Base-by-base conservation (phyloP, 495 filamentous ascomycete genomes). In the Penicillium psychrofluorescens region DNA sequence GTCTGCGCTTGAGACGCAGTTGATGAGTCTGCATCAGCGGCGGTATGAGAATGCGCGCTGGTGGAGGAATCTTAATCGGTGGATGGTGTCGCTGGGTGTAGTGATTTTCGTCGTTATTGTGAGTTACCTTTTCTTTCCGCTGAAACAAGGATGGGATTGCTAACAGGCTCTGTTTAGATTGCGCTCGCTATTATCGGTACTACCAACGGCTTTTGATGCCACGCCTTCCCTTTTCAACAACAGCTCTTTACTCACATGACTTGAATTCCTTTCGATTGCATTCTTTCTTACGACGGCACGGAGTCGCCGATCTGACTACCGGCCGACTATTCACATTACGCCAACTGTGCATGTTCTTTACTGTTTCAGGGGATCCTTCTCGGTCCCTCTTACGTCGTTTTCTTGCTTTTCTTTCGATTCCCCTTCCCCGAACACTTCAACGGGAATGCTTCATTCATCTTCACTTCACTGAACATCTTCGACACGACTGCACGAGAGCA, bases 1-100 rank as follows among this genome's bases (percentile, higher is more conserved):
- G 43, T 52, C 55, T 12, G 69, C 75, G 15, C 67, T 72, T 43
- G 71, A 70, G 33, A 64, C 65, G 51, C 70, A 58, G 48, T 55
- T 70, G 37, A 56, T 53, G 36, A 53, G 55, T 27, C 53, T 79
- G 15, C 81, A 88, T 49, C 78, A 81, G 38, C 71, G 71, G 33
- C 74, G 77, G 39, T 88, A 86, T 58, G 75, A 86, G 53, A 95
- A 88, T 58, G 88, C 88, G 10, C 75, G 78, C 32, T 96, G 91
- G 90, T 97, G 92, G 92, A 77, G 92, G 46, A 85, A 79, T 46
- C 71, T 96, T 36, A 98, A 98, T 63, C 82, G 89, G 35, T 76
- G 82, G 55, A 90, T 98, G 88, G 80, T 81, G 40, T 64, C 86
- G 34, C 54, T 94, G 38, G 92, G 92, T 11, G 57, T 92, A 11